Base-by-base conservation (phyloP, 2,329 filamentous ascomycete genomes). In the Xylaria sp. region DNA sequence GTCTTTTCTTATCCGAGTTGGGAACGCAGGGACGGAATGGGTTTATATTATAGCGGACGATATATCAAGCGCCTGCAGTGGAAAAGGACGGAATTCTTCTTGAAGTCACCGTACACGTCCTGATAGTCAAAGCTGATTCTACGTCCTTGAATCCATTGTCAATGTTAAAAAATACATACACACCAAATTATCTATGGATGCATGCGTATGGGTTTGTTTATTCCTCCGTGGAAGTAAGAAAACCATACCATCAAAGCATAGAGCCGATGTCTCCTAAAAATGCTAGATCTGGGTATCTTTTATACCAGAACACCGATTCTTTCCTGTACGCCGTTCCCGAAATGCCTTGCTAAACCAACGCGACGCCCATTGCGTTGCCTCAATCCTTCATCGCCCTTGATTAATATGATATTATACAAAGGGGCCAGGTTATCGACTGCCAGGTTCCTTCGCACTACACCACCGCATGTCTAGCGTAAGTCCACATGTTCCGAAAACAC, bases 271-370 rank as follows among this genome's bases (percentile, higher is more conserved):
- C 25, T 38, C 22, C 20, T 51, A 5, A 44, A 47, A 57, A 51
- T n/a, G 11, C 5, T 15, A 13, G 36, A 38, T 38, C 15, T 62
- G 58, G 54, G 51, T 50, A 59, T 54, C 53, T 55, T 33, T 31
- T 20, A 5, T 20, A 38, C 47, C 4, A 5, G 38, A 61, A 51
- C 5, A 17, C 42, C 25, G 20, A 29, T 36, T 29, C n/a, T n/a
- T n/a, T n/a, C 20, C n/a, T 25, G 15, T 20, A 20, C 45, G 45
- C 58, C 45, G 20, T 53, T 20, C 42, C 27, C 3, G 20, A 53
- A 45, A 29, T 5, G 17, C 9, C 45, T 10, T n/a, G 9, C 11
- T 9, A 51, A 38, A 25, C 10, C 36, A 61, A 36, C 15, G 13
- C 25, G n/a, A n/a, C n/a, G n/a, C n/a, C n/a, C n/a, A n/a, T n/a